phyloP scores from a whole-genome alignment of 2,329 filamentous ascomycete species.

The Alternaria incomplexa region DNA sequence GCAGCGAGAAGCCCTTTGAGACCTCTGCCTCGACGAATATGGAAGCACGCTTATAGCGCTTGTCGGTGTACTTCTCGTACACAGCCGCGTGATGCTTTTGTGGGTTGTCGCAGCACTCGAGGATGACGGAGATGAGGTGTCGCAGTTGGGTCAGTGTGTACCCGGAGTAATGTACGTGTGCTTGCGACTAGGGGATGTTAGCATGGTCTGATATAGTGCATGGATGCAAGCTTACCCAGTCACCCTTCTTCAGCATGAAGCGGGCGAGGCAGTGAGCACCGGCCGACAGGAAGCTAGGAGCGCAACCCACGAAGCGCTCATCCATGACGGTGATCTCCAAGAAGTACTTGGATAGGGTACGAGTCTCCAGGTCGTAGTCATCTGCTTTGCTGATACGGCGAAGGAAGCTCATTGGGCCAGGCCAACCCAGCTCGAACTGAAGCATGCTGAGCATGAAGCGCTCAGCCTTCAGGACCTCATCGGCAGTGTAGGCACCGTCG shows the following conservation, averaged over 20 bases:
- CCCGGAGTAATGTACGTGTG: slow-evolving; percentile 90
- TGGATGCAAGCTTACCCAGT: slow-evolving; percentile 72
- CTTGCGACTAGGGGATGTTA: slow-evolving; percentile 67
- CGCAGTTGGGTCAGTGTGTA: slow-evolving; percentile 88
- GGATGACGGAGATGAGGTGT: slow-evolving; percentile 75
- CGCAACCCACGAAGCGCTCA: slow-evolving; percentile 90
- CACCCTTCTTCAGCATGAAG: slow-evolving; percentile 86
- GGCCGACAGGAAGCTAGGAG: slow-evolving; percentile 88
- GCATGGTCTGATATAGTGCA: slow-evolving; percentile 14
- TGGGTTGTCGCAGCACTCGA: slow-evolving; percentile 86
- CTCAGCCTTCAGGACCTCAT: slow-evolving; percentile 96
- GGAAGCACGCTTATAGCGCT: slow-evolving; percentile 84
- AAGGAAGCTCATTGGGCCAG: slow-evolving; percentile 98
- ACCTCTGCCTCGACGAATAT: slow-evolving; percentile 79
- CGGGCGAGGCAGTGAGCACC: slow-evolving; percentile 92
- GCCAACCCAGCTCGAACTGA: slow-evolving; percentile 93
- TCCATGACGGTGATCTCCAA: slow-evolving; percentile 97
- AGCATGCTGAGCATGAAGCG: slow-evolving; percentile 98
- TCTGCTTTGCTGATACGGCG: slow-evolving; percentile 97
- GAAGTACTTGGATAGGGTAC: slow-evolving; percentile 97
- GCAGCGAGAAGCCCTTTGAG: slow-evolving; percentile 63
- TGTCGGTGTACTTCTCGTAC: slow-evolving; percentile 90
- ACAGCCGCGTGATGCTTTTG: slow-evolving; percentile 83
- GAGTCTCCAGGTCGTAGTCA: slow-evolving; percentile 93
- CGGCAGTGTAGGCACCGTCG: slow-evolving; percentile 83